Evolutionary conservation across 177 flowering plant species (phyloP), one percentile per base, ranked within the genome.

Genomic region (Telopea speciosissima): DNA sequence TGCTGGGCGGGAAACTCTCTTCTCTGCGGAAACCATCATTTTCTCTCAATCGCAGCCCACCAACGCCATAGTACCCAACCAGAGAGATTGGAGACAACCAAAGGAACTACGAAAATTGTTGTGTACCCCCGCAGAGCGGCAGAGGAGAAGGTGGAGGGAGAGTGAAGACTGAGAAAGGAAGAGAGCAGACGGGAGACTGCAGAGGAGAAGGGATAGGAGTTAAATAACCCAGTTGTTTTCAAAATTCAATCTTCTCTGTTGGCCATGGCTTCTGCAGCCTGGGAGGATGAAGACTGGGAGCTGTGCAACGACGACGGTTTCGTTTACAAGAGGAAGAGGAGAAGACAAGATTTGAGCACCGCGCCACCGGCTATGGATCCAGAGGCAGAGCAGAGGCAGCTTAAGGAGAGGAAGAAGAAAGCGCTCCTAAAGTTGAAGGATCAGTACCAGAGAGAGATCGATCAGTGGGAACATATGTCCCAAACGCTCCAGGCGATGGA

Each of bases 241-340:
- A 36, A 36, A 36, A 8, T 36, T 36, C 40, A 36, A 1, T 36
- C 40, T 49, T 49, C 54, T 17, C 17, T 0, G 17, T 49, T 49
- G 17, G n/a, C 64, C 56, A 73, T 79, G 80, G 79, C 76, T 17
- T 28, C 69, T 36, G 25, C 63, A 5, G 52, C 23, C 21, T 61
- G 10, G 52, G 70, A 68, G 1, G 89, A 80, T 52, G 90, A 81
- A 66, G 93, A 88, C 26, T 89, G 91, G 92, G 94, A 88, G 76
- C 77, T 86, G 36, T 78, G 83, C 75, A 86, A 88, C 82, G 94
- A 90, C 74, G 89, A 86, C 54, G 96, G 91, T 56, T 88, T 90
- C 80, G 80, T 87, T 71, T 87, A 84, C 89, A 85, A 83, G 78
- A 82, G 90, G 65, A 78, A 80, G 80, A 85, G 79, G 80, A 66